Percentiles rank a stretch among this genome's conserved stretches.
These are phyloP conservation scores for Coemansia sp. DNA, from an alignment of 192 early-diverging fungal species.

Conservation along the genomic window DNA sequence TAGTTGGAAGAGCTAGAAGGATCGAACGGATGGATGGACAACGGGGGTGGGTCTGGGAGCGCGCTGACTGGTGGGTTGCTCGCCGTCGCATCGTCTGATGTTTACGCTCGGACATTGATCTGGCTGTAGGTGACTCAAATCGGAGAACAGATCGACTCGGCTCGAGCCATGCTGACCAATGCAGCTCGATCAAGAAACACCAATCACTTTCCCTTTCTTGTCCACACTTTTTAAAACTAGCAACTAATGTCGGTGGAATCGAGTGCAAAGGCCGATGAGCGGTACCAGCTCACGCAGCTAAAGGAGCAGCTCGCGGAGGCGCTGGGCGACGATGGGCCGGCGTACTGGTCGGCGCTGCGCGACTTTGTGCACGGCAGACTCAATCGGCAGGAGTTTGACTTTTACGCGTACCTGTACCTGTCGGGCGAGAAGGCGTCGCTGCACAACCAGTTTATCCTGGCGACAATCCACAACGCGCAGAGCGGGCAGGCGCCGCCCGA, in stretches of 20 bases:
- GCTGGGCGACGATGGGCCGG: slow-evolving; percentile 70
- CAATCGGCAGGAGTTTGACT: slow-evolving; percentile 76
- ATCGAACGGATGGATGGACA: too few species aligned
- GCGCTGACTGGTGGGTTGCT: neutral
- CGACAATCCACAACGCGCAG: slow-evolving; percentile 77
- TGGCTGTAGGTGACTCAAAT: too few species aligned
- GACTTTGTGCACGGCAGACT: slow-evolving; percentile 76
- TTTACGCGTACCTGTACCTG: slow-evolving; percentile 70
- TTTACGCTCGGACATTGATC: too few species aligned
- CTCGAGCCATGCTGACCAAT: neutral
- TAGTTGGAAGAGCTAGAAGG: neutral
- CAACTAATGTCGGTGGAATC: neutral
- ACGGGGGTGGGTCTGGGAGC: too few species aligned
- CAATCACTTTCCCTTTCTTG: too few species aligned
- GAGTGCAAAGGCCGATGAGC: slow-evolving; percentile 32
- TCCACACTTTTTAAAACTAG: too few species aligned
- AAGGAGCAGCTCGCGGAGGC: slow-evolving; percentile 74
- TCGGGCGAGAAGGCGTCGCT: slow-evolving; percentile 53
- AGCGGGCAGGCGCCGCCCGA: slow-evolving; percentile 63
- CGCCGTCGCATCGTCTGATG: neutral
- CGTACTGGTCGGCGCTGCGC: slow-evolving; percentile 70
- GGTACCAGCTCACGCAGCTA: slow-evolving; percentile 54
- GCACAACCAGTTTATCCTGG: slow-evolving; percentile 76
- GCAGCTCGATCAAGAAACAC: neutral
- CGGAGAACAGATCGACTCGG: too few species aligned